Evolutionary conservation across 768 basidiomycete species (phyloP), one percentile per base, ranked within the genome.

Genomic region (Arthromyces matolae): DNA sequence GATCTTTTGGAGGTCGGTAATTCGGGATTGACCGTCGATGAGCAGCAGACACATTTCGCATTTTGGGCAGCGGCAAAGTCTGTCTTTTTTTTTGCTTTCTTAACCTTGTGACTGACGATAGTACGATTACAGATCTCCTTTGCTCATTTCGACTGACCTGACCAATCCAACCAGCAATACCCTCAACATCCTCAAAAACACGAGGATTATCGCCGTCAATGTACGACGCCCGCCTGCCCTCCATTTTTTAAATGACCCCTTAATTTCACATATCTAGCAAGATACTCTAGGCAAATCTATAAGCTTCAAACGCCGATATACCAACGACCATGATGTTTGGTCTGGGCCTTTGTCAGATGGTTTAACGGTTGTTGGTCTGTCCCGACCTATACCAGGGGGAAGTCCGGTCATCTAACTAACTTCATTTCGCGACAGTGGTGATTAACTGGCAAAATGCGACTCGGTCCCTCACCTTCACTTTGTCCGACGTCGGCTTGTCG

Each of bases 1-100:
- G 78, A 80, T 56, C 60, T 79, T 64, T 66, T 81, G 27, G 75
- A 78, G 55, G 77, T 79, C 16, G 77, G 78, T 5, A 78, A 79
- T 48, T 38, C 56, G 4, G 73, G 72, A 3, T 45, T 79, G 27
- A 73, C 74, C 0, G 49, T 52, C 10, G 64, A 60, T 2, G 74
- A 77, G 41, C 72, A 74, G 43, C 67, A 74, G 42, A 71, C 68
- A 5, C 71, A 80, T 49, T 78, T 79, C 36, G 71, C 72, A 2
- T 74, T 80, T 40, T 80, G 78, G 77, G 76, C 76, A 3, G 72
- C 77, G 14, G 68, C 67, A 8, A 80, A 80, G 69, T 72, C 33
- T 23, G 59, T 54, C 27, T 5, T 33, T 8, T 6, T 36, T 2
- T 13, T 27, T 14, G 16, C 18, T 29, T 29, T 20, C 38, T 23